phyloP scores from a whole-genome alignment of 345 rosid species.

The Erodium maritimum region DNA sequence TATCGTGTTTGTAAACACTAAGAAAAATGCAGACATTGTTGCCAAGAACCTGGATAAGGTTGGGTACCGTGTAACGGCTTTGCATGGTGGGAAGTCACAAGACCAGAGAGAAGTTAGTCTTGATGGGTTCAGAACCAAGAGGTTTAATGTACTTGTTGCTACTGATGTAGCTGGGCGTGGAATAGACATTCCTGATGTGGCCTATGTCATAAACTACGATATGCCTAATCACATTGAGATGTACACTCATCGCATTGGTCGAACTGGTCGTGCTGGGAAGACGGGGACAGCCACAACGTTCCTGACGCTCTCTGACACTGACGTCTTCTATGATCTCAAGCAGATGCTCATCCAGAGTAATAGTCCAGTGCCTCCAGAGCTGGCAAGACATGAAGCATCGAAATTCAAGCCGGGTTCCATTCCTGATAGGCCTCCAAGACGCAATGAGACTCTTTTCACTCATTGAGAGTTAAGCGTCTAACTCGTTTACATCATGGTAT shows the following conservation, averaged over 20 bases:
- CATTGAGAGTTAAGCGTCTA: conserved; percentile 28
- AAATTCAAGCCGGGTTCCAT: conserved; percentile 86
- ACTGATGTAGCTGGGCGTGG: conserved; percentile 97
- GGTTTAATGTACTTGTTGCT: conserved; percentile 84
- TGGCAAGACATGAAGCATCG: conserved; percentile 90
- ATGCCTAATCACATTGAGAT: conserved; percentile 81
- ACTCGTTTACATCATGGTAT: background rate
- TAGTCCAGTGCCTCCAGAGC: conserved; percentile 81
- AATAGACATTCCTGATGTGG: conserved; percentile 90
- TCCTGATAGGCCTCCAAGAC: conserved; percentile 87
- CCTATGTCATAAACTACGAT: conserved; percentile 85
- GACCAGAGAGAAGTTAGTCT: conserved; percentile 92
- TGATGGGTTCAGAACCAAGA: conserved; percentile 80
- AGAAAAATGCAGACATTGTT: conserved; percentile 64
- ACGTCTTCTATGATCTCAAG: conserved; percentile 91
- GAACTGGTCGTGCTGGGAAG: conserved; percentile 96
- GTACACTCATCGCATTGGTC: conserved; percentile 93
- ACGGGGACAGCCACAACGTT: conserved; percentile 90
- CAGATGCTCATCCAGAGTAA: conserved; percentile 96
- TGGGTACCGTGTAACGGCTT: conserved; percentile 78
- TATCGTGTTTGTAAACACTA: conserved; percentile 86
- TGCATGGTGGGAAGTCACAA: conserved; percentile 93
- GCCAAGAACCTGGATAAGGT: conserved; percentile 82
- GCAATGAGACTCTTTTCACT: conserved; percentile 76
- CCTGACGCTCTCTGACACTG: conserved; percentile 63